Conservation (phyloP, 2,329 filamentous ascomycete species). For the Colletotrichum sidae region DNA sequence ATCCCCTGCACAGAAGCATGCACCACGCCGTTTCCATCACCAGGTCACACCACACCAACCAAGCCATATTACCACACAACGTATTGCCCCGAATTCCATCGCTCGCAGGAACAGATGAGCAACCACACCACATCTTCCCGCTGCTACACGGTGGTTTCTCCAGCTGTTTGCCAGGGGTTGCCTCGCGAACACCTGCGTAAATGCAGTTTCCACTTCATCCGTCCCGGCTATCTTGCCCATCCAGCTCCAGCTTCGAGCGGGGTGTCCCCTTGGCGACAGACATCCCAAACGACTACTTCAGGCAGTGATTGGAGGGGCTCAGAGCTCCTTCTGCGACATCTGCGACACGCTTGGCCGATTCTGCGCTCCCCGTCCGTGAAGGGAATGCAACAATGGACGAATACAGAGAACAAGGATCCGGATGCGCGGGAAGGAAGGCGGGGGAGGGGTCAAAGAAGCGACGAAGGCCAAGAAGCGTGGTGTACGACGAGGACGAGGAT, state of each 20-base stretch:
- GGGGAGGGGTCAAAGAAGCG: conserved; percentile 15
- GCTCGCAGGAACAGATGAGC: conserved; percentile 7
- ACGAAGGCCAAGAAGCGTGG: neutral
- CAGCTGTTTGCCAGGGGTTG: conserved; percentile 16
- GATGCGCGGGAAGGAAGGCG: conserved; percentile 18
- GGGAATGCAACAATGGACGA: conserved; percentile 5
- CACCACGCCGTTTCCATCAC: conserved; percentile 28
- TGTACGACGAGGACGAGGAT: conserved; percentile 4
- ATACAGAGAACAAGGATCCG: conserved; percentile 30
- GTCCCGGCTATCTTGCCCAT: conserved; percentile 22
- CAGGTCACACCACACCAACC: conserved; percentile 26
- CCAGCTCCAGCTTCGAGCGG: conserved; percentile 23
- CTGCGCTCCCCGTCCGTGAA: conserved; percentile 26
- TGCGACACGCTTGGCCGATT: conserved; percentile 37
- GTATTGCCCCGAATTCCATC: neutral
- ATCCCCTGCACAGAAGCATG: conserved; percentile 34
- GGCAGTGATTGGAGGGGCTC: conserved; percentile 35
- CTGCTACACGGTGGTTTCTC: neutral
- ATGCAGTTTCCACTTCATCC: conserved; percentile 10
- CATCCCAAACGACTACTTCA: conserved; percentile 5
- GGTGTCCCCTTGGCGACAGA: conserved; percentile 21
- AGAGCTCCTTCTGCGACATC: conserved; percentile 31
- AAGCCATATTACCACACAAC: neutral
- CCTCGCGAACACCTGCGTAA: conserved; percentile 2
- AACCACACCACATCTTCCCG: conserved; percentile 12